Evolutionary conservation across 2,329 filamentous ascomycete genomes (phyloP).

Genomic region (Stenocarpella maydis): DNA sequence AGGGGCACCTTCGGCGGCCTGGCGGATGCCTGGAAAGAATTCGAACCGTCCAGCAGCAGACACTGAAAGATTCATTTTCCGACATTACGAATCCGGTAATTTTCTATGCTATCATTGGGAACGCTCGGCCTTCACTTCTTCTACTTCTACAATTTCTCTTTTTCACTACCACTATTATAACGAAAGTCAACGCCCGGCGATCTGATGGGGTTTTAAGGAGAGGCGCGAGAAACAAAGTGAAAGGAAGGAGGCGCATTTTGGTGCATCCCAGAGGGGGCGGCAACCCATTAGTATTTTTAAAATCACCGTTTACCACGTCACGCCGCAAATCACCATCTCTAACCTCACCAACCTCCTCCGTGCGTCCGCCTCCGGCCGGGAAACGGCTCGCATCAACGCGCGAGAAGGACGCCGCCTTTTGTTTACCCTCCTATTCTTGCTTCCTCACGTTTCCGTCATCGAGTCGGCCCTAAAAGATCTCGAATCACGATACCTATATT

Average conservation of each 20-base stretch:
- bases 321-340: not conserved
- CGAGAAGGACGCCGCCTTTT: not conserved
- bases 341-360: not conserved
- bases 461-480: constrained; percentile 9
- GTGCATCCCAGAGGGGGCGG: constrained; percentile 7
- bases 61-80: constrained; percentile 19
- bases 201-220: constrained; percentile 19
- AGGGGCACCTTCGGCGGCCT: constrained; percentile 33
- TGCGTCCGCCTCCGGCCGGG: not conserved
- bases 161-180: constrained; percentile 21
- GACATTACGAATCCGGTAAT: not conserved
- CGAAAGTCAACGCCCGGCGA: constrained; percentile 28
- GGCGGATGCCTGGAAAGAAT: constrained; percentile 35
- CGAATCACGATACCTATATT: constrained; percentile 30
- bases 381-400: not conserved
- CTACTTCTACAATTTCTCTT: not conserved
- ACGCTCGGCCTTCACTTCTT: not conserved
- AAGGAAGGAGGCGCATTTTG: constrained; percentile 10
- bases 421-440: not conserved
- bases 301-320: not conserved
- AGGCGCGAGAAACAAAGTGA: constrained; percentile 12
- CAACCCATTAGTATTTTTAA: constrained; percentile 15
- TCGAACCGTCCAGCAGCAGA: constrained; percentile 25
- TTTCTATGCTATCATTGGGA: not conserved
- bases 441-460: not conserved